Conservation (phyloP, 441 rosid species). For the Aquilaria agallochum region DNA sequence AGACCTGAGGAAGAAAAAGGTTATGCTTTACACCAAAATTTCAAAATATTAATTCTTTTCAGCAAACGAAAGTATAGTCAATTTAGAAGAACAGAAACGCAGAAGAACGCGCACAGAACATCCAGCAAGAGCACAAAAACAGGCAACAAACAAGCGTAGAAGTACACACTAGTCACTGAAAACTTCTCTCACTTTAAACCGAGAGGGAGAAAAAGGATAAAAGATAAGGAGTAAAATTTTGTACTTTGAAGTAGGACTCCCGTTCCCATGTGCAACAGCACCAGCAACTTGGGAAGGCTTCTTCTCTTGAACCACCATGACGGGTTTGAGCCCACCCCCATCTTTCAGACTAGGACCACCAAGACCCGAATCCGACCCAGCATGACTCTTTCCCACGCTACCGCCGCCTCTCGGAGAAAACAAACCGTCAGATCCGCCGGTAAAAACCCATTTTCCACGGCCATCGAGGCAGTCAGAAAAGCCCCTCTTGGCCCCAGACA, state of each 20-base stretch:
- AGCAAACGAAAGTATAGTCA: background rate
- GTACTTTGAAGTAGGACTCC: slow-evolving; percentile 54
- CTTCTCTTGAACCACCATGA: slow-evolving; percentile 29
- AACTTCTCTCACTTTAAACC: background rate
- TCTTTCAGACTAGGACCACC: slow-evolving; percentile 35
- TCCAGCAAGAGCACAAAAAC: background rate
- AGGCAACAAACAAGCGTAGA: background rate
- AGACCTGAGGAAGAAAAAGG: too few species aligned
- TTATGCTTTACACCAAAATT: too few species aligned
- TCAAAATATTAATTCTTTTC: too few species aligned
- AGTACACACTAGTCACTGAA: background rate
- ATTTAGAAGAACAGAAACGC: too few species aligned
- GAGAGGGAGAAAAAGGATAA: background rate
- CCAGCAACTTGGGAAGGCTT: slow-evolving; percentile 25
- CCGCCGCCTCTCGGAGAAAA: slow-evolving; percentile 21
- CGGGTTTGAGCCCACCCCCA: slow-evolving; percentile 30
- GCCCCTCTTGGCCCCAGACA: slow-evolving; percentile 61
- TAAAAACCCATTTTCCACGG: slow-evolving; percentile 49
- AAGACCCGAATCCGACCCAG: slow-evolving; percentile 30
- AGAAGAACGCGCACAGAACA: too few species aligned
- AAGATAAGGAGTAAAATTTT: background rate
- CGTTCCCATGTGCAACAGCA: slow-evolving; percentile 23
- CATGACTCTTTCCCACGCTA: slow-evolving; percentile 17
- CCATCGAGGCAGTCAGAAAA: slow-evolving; percentile 57
- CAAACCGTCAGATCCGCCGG: slow-evolving; percentile 27